Evolutionary conservation across 371 early-diverging fungal species (phyloP), one percentile per base, ranked within the genome.

Genomic region (Apophysomyces ossiformis): DNA sequence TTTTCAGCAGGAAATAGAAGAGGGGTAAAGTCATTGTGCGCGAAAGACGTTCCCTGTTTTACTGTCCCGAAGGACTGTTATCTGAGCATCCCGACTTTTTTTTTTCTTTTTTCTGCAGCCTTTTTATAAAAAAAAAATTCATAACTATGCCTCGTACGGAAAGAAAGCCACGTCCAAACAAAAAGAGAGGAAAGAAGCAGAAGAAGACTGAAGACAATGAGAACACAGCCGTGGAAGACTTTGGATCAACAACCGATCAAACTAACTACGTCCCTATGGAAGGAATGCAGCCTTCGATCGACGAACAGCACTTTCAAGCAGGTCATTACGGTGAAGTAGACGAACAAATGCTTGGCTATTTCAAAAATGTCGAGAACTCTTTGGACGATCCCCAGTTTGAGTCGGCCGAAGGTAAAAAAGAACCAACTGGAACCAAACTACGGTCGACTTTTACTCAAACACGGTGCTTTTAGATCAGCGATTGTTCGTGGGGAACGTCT

Each of bases 401-500:
- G 65, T 75, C 86, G 0, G 85, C 80, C 0, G 92, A 95, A 82
- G 91, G 90, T 90, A 78, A 21, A 15, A 41, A 65, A 66, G 56
- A 57, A 46, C 43, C n/a, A 39, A 7, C 60, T 38, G 21, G n/a
- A 41, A 36, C 38, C 7, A 43, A 16, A 26, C 41, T n/a, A 35
- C 37, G 16, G 0, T 43, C 15, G 41, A 26, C 15, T 37, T 26
- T 65, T 58, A 58, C 57, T 58, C 7, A 43, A 43, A 11, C 61
- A 12, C 7, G 11, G 16, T 39, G 12, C 63, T 61, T 16, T 58
- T 71, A 87, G 93, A 93, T 59, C 87, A 84, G 58, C 79, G 88
- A 16, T 70, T 90, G 26, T 90, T 95, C 72, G 79, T 95, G 60
- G 81, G 85, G 47, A 93, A 91, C 73, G 90, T 93, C 3, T 95